Evolutionary conservation across 1,139 yeast species (phyloP).

Genomic region (Diutina rugosa): DNA sequence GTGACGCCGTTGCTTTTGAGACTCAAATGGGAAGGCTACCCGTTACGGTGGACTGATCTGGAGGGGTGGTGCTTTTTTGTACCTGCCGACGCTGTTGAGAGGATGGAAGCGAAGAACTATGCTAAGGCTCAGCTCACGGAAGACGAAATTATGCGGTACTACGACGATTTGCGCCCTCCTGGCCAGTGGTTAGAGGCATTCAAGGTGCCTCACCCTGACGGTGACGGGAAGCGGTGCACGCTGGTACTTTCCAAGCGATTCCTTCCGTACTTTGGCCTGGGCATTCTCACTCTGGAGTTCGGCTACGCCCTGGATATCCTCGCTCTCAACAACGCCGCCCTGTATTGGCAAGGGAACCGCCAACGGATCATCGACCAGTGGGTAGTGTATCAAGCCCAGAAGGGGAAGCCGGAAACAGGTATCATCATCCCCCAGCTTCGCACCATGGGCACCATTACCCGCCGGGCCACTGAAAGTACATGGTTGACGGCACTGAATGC

Average conservation of each 20-base stretch:
- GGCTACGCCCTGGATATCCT: slow-evolving; percentile 70
- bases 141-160: slow-evolving; percentile 11
- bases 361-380: slow-evolving; percentile 76
- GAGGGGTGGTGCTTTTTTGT: slow-evolving; percentile 88
- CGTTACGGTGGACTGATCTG: slow-evolving; percentile 65
- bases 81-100: slow-evolving; percentile 21
- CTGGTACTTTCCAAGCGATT: slow-evolving; percentile 73
- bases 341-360: slow-evolving; percentile 91
- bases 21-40: slow-evolving; percentile 77
- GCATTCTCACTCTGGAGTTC: slow-evolving; percentile 57
- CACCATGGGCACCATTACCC: slow-evolving; percentile 93
- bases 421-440: slow-evolving; percentile 73
- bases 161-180: slow-evolving; percentile 13
- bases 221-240: slow-evolving; percentile 63
- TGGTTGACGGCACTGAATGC: slow-evolving; percentile 64
- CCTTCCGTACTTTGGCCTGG: slow-evolving; percentile 59
- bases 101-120: slow-evolving; percentile 42
- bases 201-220: slow-evolving; percentile 88
- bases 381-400: slow-evolving; percentile 42
- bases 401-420: slow-evolving; percentile 34
- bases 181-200: slow-evolving; percentile 26
- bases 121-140: slow-evolving; percentile 21
- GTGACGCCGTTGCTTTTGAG: slow-evolving; percentile 64
- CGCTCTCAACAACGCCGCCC: slow-evolving; percentile 60
- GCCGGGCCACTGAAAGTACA: slow-evolving; percentile 37